Percentiles rank a stretch among this genome's conserved stretches.
These are phyloP conservation scores for Urostyla sp. DNA, from an alignment of 73 alveolate species.

Conservation along the genomic window DNA sequence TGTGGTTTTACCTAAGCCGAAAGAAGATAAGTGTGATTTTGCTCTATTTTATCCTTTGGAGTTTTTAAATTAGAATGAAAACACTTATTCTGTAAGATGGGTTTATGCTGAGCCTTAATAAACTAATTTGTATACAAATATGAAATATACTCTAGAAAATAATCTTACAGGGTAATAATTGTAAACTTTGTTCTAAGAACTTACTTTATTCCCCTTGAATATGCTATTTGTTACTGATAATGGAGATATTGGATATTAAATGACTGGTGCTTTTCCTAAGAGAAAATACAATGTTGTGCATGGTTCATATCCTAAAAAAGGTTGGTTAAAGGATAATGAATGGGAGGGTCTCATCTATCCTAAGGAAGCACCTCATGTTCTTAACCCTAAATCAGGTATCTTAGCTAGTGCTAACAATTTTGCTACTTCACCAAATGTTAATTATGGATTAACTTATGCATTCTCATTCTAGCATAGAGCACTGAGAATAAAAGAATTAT, in stretches of 20 bases:
- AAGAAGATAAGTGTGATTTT: conserved; percentile 39
- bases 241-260: conserved; percentile 50
- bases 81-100: conserved; percentile 45
- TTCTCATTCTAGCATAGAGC: conserved; percentile 23
- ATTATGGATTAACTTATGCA: background rate
- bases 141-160: no score
- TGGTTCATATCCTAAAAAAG: conserved; percentile 48
- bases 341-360: conserved; percentile 57
- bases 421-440: conserved; percentile 6
- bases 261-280: conserved; percentile 37
- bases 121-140: background rate
- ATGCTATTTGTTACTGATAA: conserved; percentile 26
- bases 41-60: conserved; percentile 33
- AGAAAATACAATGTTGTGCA: conserved; percentile 20
- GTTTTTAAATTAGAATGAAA: conserved; percentile 17
- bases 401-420: conserved; percentile 58
- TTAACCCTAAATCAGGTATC: conserved; percentile 63
- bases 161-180: no score
- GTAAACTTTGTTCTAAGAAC: background rate
- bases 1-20: conserved; percentile 1
- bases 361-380: conserved; percentile 39
- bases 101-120: conserved; percentile 1
- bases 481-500: conserved; percentile 41
- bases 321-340: conserved; percentile 61
- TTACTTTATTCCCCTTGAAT: conserved; percentile 15